Evolutionary conservation across 2,329 filamentous ascomycete genomes (phyloP), one percentile per base, ranked within the genome.

Genomic region (Fusarium pilosicola): DNA sequence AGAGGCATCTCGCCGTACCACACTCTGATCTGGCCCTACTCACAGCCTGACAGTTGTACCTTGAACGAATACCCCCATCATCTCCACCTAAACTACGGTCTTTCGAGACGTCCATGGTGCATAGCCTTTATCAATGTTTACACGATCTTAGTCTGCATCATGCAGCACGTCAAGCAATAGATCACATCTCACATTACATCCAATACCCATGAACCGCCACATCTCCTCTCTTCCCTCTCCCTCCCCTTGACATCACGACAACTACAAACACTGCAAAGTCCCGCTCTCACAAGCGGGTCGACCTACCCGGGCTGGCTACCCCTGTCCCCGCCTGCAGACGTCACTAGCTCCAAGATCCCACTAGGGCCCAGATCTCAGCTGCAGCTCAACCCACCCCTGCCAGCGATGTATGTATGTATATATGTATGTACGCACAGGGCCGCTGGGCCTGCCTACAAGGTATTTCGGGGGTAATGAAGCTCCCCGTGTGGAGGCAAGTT

Each of bases 401-500:
- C 26, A 24, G 46, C 28, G 28, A 48, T 48, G 51, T 42, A 48
- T 30, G 46, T 32, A 60, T 58, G 46, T 39, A 46, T 20, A 42
- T 34, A 15, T 34, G 14, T 41, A 22, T 28, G 46, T 28, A 60
- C 61, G 46, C 39, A 46, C 45, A 48, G 15, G 18, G 24, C 34
- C 39, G 32, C 32, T 30, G 28, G 22, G 18, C 20, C 39, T 42
- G 1, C 10, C 38, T 62, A 26, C n/a, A 54, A 41, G 18, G 24
- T 32, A 39, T 11, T 18, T 24, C 12, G 8, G 17, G n/a, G 30
- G 15, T 6, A 36, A 32, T 52, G 48, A 52, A 52, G 48, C n/a
- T 15, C 17, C 59, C 70, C 41, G 45, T 55, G 64, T 62, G 51
- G 28, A 55, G 59, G 61, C 32, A 49, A 32, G 59, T 73, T 69